Base-by-base conservation (phyloP, 257 asterid genomes). In the Anisodus tanguticus region DNA sequence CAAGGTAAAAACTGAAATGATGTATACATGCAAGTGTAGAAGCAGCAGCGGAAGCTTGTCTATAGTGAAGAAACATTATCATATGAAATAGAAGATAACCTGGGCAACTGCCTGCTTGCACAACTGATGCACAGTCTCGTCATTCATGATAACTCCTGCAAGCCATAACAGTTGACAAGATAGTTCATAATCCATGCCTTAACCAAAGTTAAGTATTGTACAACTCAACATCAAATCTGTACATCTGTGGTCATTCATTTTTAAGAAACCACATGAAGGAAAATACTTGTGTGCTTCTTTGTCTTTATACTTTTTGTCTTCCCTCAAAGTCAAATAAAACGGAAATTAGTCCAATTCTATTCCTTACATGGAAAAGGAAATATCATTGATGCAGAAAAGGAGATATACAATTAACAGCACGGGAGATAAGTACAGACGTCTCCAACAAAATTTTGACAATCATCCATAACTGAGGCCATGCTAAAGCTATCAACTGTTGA, bases 91-190 rank as follows among this genome's bases (percentile, higher is more conserved):
- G 31, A 58, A 62, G 54, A 64, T 90, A 89, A 96, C 99, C 97
- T 96, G 98, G 74, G 98, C 83, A 85, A 96, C 97, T 45, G 99
- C 99, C 88, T 94, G 99, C 88, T 93, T 94, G 82, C 99, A 96
- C 87, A 96, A 85, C 85, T 96, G 99, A 87, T 91, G 94, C 83
- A 96, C 98, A 79, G 99, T 96, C 90, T 92, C 99, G 82, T 96
- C 99, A 82, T 96, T 96, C 93, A 96, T 89, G 87, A 96, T 94
- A 74, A 94, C 97, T 84, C 99, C 99, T 96, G 97, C 89, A 91
- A 62, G 82, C 89, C 16, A 84, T 87, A 80, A 71, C 84, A 88
- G 81, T 79, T 10, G 83, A 41, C 57, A 77, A 54, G 69, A 55
- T 79, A 26, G 77, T 71, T 69, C 81, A 74, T 71, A 68, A 37